Evolutionary conservation across 2,329 filamentous ascomycete genomes (phyloP), one percentile per base, ranked within the genome.

Genomic region (Trichoderma sp.): DNA sequence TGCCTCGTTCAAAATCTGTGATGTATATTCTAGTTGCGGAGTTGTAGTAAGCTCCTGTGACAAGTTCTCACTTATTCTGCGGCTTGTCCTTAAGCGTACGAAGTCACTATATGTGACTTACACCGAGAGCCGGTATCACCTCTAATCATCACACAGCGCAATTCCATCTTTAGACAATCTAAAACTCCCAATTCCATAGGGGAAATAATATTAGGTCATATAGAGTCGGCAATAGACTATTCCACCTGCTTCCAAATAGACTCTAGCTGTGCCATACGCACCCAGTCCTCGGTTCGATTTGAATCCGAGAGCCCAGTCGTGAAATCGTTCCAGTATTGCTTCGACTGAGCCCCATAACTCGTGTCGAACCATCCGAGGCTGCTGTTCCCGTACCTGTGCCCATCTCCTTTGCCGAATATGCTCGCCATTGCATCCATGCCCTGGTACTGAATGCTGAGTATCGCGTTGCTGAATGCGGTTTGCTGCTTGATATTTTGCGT

Each of bases 161-260:
- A 4, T 26, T 43, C 15, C 11, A 36, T 62, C 12, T 14, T 43
- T 9, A n/a, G 24, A 18, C 15, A 21, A 7, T 5, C 14, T 26
- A 0, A 21, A 5, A 32, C 21, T 53, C 47, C 24, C 47, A 24
- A 0, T 24, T 51, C 5, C 9, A 21, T 3, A 6, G 9, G n/a
- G 8, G 9, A 18, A n/a, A 47, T 47, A 47, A 34, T 14, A 53
- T 6, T 4, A 18, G 14, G 9, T 14, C 18, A 51, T 30, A 7
- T 15, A 28, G 1, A 36, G 47, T 26, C 1, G 18, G 24, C 6
- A 6, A 64, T 21, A 18, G 14, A 14, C 18, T 62, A 70, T 53
- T 70, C 66, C n/a, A 70, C 39, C 66, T 28, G 30, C 39, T 70
- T 70, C 66, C 66, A 70, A 30, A 70, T 18, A 12, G n/a, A 39